phyloP scores from a whole-genome alignment of 2,329 filamentous ascomycete genomes.

The Kalaharituber pfeilii region DNA sequence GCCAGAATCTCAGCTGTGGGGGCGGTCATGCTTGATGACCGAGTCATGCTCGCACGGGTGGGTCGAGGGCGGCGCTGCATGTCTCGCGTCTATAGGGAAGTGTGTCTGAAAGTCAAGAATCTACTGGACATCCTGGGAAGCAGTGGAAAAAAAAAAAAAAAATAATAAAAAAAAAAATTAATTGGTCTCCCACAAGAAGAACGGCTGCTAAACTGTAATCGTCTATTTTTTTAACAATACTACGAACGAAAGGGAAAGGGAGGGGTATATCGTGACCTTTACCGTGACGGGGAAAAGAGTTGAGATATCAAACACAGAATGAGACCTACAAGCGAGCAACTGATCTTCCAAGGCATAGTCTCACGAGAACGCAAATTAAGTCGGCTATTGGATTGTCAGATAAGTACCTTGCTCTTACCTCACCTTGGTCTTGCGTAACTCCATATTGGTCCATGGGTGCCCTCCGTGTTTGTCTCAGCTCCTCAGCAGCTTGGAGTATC shows the following conservation, averaged over 20 bases:
- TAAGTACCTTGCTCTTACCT: background rate
- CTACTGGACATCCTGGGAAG: background rate
- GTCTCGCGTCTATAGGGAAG: background rate
- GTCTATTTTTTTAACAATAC: no score
- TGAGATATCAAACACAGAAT: background rate
- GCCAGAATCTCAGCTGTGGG: background rate
- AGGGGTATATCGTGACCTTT: background rate
- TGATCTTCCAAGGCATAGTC: background rate
- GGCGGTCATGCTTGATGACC: background rate
- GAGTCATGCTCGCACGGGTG: background rate
- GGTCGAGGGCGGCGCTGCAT: background rate
- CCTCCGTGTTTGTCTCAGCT: background rate
- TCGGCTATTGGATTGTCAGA: background rate
- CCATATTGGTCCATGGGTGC: background rate
- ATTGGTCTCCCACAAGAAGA: no score
- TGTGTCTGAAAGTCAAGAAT: background rate
- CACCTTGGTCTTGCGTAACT: background rate
- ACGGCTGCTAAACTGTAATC: no score
- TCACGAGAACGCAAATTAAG: background rate
- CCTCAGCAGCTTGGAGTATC: conserved; percentile 1
- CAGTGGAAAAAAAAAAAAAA: background rate
- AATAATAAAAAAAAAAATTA: background rate
- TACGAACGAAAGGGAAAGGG: background rate
- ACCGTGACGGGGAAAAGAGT: background rate
- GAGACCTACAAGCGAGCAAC: background rate